phyloP scores from a whole-genome alignment of 1,284 basidiomycete species.

The Cryptococcus wingfieldii region DNA sequence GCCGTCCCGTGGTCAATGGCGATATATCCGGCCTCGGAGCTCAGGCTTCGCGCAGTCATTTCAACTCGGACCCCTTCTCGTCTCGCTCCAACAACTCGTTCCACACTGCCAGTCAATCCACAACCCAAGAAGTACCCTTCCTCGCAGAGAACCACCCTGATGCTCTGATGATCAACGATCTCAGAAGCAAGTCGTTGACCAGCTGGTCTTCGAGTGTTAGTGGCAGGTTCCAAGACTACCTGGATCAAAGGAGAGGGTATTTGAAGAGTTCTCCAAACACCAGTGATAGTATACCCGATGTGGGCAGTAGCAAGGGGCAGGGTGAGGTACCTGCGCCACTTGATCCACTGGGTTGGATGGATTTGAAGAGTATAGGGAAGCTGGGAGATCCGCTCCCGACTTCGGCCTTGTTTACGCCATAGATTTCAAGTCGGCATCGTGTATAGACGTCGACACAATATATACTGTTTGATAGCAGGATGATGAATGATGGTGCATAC shows the following conservation, averaged over 20 bases:
- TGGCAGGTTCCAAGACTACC: neutral
- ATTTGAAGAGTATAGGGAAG: too few relatives aligned
- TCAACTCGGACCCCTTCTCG: neutral
- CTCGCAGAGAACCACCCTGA: conserved; percentile 5
- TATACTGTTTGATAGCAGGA: too few relatives aligned
- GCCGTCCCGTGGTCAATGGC: conserved; percentile 2
- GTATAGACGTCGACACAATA: too few relatives aligned
- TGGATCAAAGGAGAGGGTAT: conserved; percentile 7
- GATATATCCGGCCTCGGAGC: neutral
- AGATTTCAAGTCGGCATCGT: too few relatives aligned
- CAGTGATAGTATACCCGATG: neutral
- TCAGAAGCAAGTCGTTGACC: neutral
- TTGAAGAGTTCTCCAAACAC: neutral
- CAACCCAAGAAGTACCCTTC: neutral
- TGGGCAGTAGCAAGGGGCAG: neutral
- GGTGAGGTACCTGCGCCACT: conserved; percentile 3
- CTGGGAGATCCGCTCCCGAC: too few relatives aligned
- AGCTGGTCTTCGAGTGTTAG: neutral
- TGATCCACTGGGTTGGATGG: conserved; percentile 5
- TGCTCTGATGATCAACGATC: conserved; percentile 1
- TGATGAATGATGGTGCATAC: too few relatives aligned
- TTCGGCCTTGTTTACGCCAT: too few relatives aligned
- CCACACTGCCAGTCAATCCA: too few relatives aligned
- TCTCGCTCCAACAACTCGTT: too few relatives aligned
- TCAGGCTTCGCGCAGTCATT: neutral